A percentile compares a stretch with the other conserved stretches of the same genome.
Evolutionary conservation across 2,329 filamentous ascomycete species (phyloP).

Genomic region (Talaromyces marneffei): DNA sequence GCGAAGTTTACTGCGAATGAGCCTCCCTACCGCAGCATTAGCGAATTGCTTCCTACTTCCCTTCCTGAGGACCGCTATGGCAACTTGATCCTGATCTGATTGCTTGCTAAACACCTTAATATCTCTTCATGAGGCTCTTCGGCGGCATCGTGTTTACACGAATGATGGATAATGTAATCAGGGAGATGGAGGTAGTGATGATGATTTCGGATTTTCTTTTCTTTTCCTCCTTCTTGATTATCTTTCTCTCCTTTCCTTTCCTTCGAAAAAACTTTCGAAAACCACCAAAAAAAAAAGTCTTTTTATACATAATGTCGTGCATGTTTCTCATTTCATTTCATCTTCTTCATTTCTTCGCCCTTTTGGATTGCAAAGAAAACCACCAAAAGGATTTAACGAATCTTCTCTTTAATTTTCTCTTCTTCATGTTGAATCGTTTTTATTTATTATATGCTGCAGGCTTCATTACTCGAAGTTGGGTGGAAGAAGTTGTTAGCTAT

Average conservation of each 20-base stretch:
- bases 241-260: background rate
- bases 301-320: background rate
- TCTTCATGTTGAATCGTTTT: background rate
- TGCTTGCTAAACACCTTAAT: background rate
- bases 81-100: slow-evolving; percentile 11
- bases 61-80: slow-evolving; percentile 11
- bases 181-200: background rate
- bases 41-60: slow-evolving; percentile 11
- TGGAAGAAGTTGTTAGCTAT: slow-evolving; percentile 2
- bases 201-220: slow-evolving; percentile 1
- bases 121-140: background rate
- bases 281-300: background rate
- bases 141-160: background rate
- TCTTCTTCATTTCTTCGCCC: background rate
- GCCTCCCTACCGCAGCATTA: slow-evolving; percentile 9
- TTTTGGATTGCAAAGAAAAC: background rate
- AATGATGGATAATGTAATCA: slow-evolving; percentile 9
- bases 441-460: background rate
- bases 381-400: slow-evolving; percentile 2
- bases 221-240: background rate
- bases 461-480: background rate
- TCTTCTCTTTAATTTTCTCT: background rate
- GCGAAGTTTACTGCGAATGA: background rate
- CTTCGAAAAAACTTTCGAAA: background rate
- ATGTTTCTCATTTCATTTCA: slow-evolving; percentile 2